These are phyloP conservation scores for Cladophialophora chaetospira DNA, from an alignment of 2,329 filamentous ascomycete genomes.

Conservation along the genomic window DNA sequence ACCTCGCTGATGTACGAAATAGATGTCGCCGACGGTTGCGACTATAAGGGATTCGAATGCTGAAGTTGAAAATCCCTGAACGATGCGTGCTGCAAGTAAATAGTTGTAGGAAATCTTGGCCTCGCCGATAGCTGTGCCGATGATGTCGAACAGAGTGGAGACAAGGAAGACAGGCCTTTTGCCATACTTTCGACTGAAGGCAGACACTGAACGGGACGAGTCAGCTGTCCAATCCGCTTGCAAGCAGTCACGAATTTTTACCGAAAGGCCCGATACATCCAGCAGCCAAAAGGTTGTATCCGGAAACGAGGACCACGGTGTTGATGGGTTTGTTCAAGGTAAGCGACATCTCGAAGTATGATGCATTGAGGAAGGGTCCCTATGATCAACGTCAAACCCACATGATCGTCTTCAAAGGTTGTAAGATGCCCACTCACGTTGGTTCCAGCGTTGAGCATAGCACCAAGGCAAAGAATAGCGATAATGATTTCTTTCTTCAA, in stretches of 20 bases:
- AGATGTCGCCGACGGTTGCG: slow-evolving; percentile 50
- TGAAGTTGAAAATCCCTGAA: slow-evolving; percentile 44
- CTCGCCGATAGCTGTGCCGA: slow-evolving; percentile 30
- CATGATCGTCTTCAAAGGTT: too few species aligned
- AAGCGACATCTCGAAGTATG: slow-evolving; percentile 27
- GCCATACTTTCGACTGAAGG: slow-evolving; percentile 50
- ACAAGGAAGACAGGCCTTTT: slow-evolving; percentile 35
- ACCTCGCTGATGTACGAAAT: slow-evolving; percentile 35
- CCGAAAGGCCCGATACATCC: slow-evolving; percentile 30
- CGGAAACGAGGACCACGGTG: slow-evolving; percentile 28
- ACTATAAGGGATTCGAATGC: slow-evolving; percentile 55
- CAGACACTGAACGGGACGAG: too few species aligned
- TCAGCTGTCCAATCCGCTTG: too few species aligned
- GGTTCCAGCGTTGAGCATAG: slow-evolving; percentile 33
- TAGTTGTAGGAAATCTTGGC: slow-evolving; percentile 29
- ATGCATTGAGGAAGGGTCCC: slow-evolving; percentile 31
- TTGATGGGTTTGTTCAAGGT: slow-evolving; percentile 25
- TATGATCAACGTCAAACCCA: too few species aligned
- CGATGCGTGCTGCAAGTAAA: slow-evolving; percentile 30
- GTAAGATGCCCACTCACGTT: slow-evolving; percentile 23
- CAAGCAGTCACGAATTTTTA: slow-evolving; percentile 3
- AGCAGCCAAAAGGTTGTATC: slow-evolving; percentile 32
- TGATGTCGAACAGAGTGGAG: slow-evolving; percentile 31
- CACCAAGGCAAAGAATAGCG: slow-evolving; percentile 35
- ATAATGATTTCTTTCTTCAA: slow-evolving; percentile 36